A percentile compares a stretch with the other conserved stretches of the same genome.
Conservation (phyloP, 768 basidiomycete species). For the Phanerodontia chrysosporium region DNA sequence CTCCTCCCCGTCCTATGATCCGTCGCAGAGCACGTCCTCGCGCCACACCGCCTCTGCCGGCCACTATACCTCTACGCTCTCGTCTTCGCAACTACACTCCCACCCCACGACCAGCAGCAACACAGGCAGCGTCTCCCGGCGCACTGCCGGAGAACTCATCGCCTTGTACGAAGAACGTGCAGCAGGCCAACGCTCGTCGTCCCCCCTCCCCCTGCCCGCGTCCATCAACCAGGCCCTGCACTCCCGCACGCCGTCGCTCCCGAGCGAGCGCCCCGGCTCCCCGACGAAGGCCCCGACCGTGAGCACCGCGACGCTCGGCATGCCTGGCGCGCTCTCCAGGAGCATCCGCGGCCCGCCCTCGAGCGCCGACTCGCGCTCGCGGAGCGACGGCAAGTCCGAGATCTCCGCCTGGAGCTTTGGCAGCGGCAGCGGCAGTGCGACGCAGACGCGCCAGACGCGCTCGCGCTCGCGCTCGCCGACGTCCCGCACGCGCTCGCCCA, state of each 20-base stretch:
- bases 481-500: too few relatives aligned
- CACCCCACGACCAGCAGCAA: not conserved
- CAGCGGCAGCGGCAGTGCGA: not conserved
- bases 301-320: not conserved
- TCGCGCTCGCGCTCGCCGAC: not conserved
- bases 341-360: not conserved
- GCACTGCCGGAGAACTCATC: conserved; percentile 10
- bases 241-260: not conserved
- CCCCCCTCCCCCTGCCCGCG: not conserved
- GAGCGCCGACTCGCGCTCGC: not conserved
- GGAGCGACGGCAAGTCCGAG: not conserved
- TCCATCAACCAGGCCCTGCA: not conserved
- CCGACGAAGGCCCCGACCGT: not conserved
- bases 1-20: not conserved
- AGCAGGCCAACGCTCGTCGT: not conserved
- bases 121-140: not conserved
- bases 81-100: not conserved
- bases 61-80: not conserved
- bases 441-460: not conserved
- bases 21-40: not conserved
- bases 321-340: not conserved
- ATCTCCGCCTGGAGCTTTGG: not conserved
- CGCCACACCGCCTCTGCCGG: not conserved
- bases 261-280: not conserved
- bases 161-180: conserved; percentile 7